phyloP scores from a whole-genome alignment of 148 eudicot genomes.

The Simmondsia chinensis region DNA sequence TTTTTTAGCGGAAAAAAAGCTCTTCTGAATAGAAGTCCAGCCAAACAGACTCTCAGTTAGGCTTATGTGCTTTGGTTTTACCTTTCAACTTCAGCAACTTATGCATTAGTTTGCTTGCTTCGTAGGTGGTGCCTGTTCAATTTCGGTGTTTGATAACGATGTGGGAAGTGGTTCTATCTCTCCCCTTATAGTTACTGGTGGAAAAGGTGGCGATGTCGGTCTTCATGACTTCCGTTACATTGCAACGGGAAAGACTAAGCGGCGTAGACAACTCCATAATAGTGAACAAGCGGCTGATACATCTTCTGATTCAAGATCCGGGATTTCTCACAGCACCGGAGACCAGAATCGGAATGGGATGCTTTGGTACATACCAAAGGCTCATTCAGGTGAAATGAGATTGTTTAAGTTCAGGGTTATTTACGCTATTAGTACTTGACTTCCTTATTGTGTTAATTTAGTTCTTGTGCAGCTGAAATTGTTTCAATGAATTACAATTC shows the following conservation, averaged over 20 bases:
- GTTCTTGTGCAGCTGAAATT: too few relatives aligned
- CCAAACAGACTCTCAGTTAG: too few relatives aligned
- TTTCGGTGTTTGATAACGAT: slow-evolving; percentile 88
- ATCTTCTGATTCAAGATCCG: slow-evolving; percentile 43
- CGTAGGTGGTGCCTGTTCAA: slow-evolving; percentile 93
- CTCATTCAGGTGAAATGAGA: slow-evolving; percentile 66
- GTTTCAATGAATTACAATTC: too few relatives aligned
- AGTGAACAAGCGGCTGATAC: slow-evolving; percentile 41
- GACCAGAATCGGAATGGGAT: slow-evolving; percentile 92
- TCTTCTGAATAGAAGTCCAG: too few relatives aligned
- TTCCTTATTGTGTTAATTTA: too few relatives aligned
- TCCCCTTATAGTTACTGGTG: slow-evolving; percentile 92
- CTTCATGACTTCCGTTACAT: slow-evolving; percentile 99
- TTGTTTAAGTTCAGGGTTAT: too few relatives aligned
- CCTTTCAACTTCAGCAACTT: slow-evolving; percentile 3
- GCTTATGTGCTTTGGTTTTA: neutral
- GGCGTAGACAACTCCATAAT: slow-evolving; percentile 47
- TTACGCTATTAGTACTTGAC: too few relatives aligned
- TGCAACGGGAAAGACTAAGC: slow-evolving; percentile 90
- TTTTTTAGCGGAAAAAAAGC: too few relatives aligned
- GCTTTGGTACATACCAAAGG: slow-evolving; percentile 99
- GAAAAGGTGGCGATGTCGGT: slow-evolving; percentile 93
- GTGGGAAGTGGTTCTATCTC: slow-evolving; percentile 92
- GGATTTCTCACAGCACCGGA: slow-evolving; percentile 32
- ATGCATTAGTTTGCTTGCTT: too few relatives aligned